Evolutionary conservation across 2,329 filamentous ascomycete genomes (phyloP).

Genomic region (Elsinoe necatrix): DNA sequence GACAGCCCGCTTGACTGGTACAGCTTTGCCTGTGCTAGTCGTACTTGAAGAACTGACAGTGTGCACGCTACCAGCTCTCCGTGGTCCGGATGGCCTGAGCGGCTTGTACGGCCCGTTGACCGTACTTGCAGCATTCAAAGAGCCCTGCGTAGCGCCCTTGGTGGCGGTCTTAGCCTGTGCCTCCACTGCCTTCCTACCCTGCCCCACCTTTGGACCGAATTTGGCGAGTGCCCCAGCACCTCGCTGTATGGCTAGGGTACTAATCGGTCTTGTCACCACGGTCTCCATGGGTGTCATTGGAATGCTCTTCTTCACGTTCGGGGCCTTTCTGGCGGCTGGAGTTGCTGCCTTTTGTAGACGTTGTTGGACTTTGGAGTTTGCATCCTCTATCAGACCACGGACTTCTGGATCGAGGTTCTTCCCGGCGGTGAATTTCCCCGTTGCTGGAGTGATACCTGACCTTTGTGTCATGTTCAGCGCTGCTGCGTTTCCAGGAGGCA

Average conservation of each 20-base stretch:
- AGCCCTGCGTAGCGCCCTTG: conserved; percentile 23
- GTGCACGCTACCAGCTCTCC: neutral
- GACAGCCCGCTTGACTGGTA: neutral
- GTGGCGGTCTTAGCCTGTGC: conserved; percentile 21
- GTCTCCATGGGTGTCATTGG: conserved; percentile 29
- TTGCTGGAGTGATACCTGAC: conserved; percentile 21
- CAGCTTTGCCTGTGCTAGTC: neutral
- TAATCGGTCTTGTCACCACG: conserved; percentile 29
- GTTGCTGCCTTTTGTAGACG: conserved; percentile 21
- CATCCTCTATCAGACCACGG: conserved; percentile 14
- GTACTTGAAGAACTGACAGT: conserved; percentile 4
- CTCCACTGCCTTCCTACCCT: conserved; percentile 14
- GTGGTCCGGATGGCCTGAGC: neutral
- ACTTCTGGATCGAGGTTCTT: conserved; percentile 18
- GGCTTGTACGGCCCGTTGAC: neutral
- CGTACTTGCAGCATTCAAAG: neutral
- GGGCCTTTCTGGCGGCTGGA: conserved; percentile 15
- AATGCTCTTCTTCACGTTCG: conserved; percentile 23
- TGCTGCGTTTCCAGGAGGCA: conserved; percentile 10
- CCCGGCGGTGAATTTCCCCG: conserved; percentile 20
- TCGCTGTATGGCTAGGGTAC: conserved; percentile 27
- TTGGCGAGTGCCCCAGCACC: conserved; percentile 13
- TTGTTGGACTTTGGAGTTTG: conserved; percentile 20
- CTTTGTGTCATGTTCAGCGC: neutral
- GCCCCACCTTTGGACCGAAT: conserved; percentile 12